Base-by-base conservation (phyloP, 2,329 filamentous ascomycete genomes). In the Penicillium frequentans region DNA sequence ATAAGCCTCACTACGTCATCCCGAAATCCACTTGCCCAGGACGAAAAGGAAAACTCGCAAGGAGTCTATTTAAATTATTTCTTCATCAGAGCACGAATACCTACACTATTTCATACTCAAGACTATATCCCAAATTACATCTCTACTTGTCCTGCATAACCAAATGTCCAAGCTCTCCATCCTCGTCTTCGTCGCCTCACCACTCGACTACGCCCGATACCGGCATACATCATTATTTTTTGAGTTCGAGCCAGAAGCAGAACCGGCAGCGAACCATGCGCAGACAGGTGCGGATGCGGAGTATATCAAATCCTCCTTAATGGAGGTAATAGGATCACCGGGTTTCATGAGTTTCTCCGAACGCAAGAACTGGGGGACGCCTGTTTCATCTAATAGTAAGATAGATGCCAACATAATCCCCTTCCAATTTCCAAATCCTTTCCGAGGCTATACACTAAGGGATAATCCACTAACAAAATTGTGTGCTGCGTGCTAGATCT, bases 161-260 rank as follows among this genome's bases (percentile, higher is more conserved):
- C 21, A 11, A 54, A 64, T 64, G 60, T 52, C 63, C 16, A 54
- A 50, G n/a, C 55, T 62, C 43, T 63, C 54, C 9, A 64, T 64
- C 33, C 55, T 66, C 26, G 54, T 66, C 23, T 59, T 58, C 39
- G 54, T 62, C 54, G 64, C 62, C 42, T 60, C 60, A 2, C 62
- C 60, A 10, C 64, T 64, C 51, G 64, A 66, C 56, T 64, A 62
- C 37, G 64, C 62, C 4, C 55, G 62, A n/a, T 66, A 61, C 51
- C 37, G 64, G 31, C 64, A 66, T 29, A 54, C 64, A 35, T 54
- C 64, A 3, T 49, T 64, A 39, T 60, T 57, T 44, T 58, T 66
- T 29, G 52, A 63, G 6, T 63, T 59, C 42, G 45, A 51, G n/a
- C 39, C 39, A 42, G 3, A 27, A 42, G 19, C 21, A 43, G 3